These are phyloP conservation scores for Vairimorpha apis DNA, from an alignment of 371 early-diverging fungal species.

Conservation along the genomic window DNA sequence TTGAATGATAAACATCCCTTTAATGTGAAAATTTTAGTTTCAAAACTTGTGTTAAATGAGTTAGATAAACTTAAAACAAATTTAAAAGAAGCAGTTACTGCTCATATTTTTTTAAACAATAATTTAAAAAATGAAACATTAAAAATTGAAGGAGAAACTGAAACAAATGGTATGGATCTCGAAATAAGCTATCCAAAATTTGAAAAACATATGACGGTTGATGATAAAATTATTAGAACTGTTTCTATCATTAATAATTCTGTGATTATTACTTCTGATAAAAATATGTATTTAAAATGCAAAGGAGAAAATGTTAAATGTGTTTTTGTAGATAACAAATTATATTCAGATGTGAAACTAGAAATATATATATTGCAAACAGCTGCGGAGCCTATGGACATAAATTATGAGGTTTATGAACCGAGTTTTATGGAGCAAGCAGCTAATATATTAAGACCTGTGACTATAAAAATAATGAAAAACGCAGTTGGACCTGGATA, in stretches of 20 bases:
- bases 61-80: slow-evolving; percentile 33
- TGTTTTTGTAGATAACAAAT: slow-evolving; percentile 12
- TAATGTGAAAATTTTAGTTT: slow-evolving; percentile 22
- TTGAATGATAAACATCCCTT: slow-evolving; percentile 16
- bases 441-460: not conserved
- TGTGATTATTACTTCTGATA: slow-evolving; percentile 44
- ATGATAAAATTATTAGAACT: slow-evolving; percentile 49
- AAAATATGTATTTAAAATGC: slow-evolving; percentile 32
- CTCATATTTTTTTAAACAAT: slow-evolving; percentile 33
- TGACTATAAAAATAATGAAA: not conserved
- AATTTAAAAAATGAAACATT: not conserved
- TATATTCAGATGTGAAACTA: slow-evolving; percentile 17
- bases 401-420: not conserved
- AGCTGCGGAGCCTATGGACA: slow-evolving; percentile 28
- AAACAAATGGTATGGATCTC: slow-evolving; percentile 34
- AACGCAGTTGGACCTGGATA: not conserved
- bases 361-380: slow-evolving; percentile 15
- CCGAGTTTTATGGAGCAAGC: not conserved
- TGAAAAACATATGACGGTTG: slow-evolving; percentile 27
- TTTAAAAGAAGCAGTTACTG: slow-evolving; percentile 24
- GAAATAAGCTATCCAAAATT: not conserved
- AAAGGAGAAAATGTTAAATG: slow-evolving; percentile 35
- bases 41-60: slow-evolving; percentile 44
- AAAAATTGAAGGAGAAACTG: slow-evolving; percentile 41
- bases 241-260: slow-evolving; percentile 32